Evolutionary conservation across 495 filamentous ascomycete genomes (phyloP), one percentile per base, ranked within the genome.

Genomic region (Penicillium turbatum): DNA sequence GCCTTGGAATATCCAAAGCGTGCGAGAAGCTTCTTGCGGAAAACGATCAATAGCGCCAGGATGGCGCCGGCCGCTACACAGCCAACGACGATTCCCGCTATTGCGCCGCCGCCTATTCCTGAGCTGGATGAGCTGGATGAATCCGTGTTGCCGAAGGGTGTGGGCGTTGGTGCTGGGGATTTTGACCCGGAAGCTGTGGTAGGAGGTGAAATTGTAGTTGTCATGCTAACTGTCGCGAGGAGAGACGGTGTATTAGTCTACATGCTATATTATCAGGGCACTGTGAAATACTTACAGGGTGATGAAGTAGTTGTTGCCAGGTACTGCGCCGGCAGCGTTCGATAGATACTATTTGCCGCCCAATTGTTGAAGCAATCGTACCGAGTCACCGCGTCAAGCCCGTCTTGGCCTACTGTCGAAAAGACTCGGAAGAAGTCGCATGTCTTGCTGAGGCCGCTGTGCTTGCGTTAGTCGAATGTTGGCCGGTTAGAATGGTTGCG

Each of bases 271-370:
- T 4, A 24, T 24, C 2, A 2, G 4, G 21, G 2, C 21, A 31
- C 42, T 7, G 43, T 8, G 38, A 7, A 21, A 2, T n/a, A 44
- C 49, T 24, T 38, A 57, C 55, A 45, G 29, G 41, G 37, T 5
- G 43, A 48, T 21, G 36, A 43, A 26, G 44, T 45, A 30, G 41
- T 8, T 16, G 26, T 44, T 15, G n/a, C 41, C n/a, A 44, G 26
- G 35, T 32, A 57, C 35, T 51, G 27, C 29, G 55, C 21, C 21
- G 21, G 21, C 5, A 53, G 44, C 0, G 49, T 48, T n/a, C 55
- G 36, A 49, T 57, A 57, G 15, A 57, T 17, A 39, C 49, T 57
- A 5, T 57, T 27, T 19, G 55, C 55, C 8, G 37, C 55, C 55
- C 55, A 57, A 6, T 53, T 49, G 15, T 38, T 8, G 38, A 57